Conservation (phyloP, 2,329 filamentous ascomycete species). For the Arthrobotrys pseudoclavata region DNA sequence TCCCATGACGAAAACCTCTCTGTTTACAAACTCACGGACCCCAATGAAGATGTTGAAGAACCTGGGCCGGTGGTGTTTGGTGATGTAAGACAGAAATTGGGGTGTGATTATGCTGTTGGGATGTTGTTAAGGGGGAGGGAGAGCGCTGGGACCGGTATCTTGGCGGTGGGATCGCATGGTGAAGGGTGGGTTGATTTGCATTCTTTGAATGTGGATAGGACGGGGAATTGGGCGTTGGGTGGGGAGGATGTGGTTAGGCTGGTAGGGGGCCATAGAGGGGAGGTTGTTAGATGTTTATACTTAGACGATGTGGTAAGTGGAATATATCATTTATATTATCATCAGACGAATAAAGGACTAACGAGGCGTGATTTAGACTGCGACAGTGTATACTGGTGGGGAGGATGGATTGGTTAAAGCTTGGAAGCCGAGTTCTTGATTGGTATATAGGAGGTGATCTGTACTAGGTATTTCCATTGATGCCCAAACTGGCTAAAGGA, state of each 20-base stretch:
- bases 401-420: slow-evolving; percentile 67
- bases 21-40: slow-evolving; percentile 78
- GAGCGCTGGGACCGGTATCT: slow-evolving; percentile 67
- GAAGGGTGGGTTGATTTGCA: slow-evolving; percentile 74
- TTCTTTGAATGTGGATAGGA: slow-evolving; percentile 71
- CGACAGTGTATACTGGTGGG: slow-evolving; percentile 66
- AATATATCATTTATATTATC: not conserved
- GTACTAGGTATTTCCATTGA: slow-evolving; percentile 2
- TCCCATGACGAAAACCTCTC: slow-evolving; percentile 84
- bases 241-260: slow-evolving; percentile 73
- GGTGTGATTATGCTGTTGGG: slow-evolving; percentile 81
- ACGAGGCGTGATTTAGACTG: slow-evolving; percentile 44
- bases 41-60: slow-evolving; percentile 72
- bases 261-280: slow-evolving; percentile 74
- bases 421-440: slow-evolving; percentile 63
- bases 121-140: slow-evolving; percentile 74
- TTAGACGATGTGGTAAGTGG: slow-evolving; percentile 61
- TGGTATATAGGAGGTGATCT: not conserved
- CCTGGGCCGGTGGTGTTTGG: slow-evolving; percentile 73
- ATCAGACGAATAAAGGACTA: slow-evolving; percentile 61
- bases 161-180: slow-evolving; percentile 65
- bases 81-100: slow-evolving; percentile 76
- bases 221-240: slow-evolving; percentile 71
- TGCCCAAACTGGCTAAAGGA: not conserved
- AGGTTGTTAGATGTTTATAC: slow-evolving; percentile 72